phyloP scores from a whole-genome alignment of 192 early-diverging fungal species.

The Neocallimastix lanati region DNA sequence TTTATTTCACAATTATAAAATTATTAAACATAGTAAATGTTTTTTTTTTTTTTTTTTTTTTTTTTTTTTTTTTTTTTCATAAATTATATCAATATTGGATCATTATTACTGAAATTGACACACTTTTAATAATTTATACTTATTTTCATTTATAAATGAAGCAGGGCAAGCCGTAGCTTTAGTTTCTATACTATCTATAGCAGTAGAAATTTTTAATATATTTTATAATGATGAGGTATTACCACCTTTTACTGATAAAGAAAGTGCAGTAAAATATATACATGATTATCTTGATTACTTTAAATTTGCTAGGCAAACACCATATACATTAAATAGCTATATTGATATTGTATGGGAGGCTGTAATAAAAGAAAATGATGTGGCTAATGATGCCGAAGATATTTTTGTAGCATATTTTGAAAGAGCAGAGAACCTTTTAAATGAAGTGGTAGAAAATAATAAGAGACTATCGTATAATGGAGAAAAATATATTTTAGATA shows the following conservation, averaged over 20 bases:
- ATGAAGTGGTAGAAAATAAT: slow-evolving; percentile 72
- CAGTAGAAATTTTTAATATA: neutral
- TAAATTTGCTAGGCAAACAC: neutral
- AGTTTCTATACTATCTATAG: neutral
- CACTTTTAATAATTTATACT: no score
- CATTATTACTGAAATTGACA: no score
- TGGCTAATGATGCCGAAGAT: slow-evolving; percentile 4
- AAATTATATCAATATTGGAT: no score
- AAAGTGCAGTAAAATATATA: neutral
- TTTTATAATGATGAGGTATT: neutral
- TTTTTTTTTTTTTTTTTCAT: no score
- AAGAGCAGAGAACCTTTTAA: slow-evolving; percentile 67
- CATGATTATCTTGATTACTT: neutral
- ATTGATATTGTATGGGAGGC: neutral
- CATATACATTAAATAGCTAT: neutral
- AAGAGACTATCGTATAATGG: slow-evolving; percentile 64
- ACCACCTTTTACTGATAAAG: neutral
- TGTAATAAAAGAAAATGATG: neutral
- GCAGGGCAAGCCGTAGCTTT: neutral
- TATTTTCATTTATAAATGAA: no score
- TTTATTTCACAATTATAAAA: no score
- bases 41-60: no score
- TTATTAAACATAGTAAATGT: no score
- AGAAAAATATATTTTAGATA: slow-evolving; percentile 46
- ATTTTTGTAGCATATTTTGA: slow-evolving; percentile 46